Evolutionary conservation across 805 yeast genomes (phyloP).

Genomic region (Komagataella phaffii): DNA sequence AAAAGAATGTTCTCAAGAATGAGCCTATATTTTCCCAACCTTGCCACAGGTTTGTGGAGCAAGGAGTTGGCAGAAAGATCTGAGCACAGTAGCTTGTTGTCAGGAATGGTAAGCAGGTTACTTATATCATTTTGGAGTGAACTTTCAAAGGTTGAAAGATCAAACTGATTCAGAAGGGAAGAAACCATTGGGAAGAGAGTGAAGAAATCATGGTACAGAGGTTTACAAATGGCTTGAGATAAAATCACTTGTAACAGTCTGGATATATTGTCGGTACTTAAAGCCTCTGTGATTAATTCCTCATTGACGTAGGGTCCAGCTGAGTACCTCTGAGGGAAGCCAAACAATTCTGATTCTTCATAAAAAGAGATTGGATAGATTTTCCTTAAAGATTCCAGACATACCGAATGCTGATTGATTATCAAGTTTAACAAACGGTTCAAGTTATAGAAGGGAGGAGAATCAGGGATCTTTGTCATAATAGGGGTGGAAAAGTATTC

Average conservation of each 20-base stretch:
- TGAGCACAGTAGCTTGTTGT: background rate
- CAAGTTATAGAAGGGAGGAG: slow-evolving; percentile 19
- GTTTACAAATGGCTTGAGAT: background rate
- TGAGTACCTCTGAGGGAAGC: background rate
- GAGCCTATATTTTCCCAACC: slow-evolving; percentile 36
- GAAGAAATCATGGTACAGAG: background rate
- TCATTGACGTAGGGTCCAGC: background rate
- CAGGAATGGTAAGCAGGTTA: background rate
- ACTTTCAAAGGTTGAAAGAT: background rate
- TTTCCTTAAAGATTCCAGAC: slow-evolving; percentile 14
- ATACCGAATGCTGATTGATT: slow-evolving; percentile 17
- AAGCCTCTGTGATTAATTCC: background rate
- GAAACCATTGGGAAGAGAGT: background rate
- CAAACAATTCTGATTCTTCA: slow-evolving; percentile 5
- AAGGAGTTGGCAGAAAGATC: slow-evolving; percentile 43
- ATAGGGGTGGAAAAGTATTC: slow-evolving; percentile 29
- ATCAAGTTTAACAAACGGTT: slow-evolving; percentile 15
- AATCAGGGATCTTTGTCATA: slow-evolving; percentile 18
- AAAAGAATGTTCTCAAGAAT: slow-evolving; percentile 29
- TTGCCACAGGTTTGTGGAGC: slow-evolving; percentile 27
- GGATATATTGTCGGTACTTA: background rate
- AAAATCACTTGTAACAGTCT: background rate
- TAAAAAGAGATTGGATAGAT: slow-evolving; percentile 11
- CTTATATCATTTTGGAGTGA: background rate
- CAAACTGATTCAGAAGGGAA: background rate